Conservation (phyloP, 805 yeast species). For the Komagataella phaffii region DNA sequence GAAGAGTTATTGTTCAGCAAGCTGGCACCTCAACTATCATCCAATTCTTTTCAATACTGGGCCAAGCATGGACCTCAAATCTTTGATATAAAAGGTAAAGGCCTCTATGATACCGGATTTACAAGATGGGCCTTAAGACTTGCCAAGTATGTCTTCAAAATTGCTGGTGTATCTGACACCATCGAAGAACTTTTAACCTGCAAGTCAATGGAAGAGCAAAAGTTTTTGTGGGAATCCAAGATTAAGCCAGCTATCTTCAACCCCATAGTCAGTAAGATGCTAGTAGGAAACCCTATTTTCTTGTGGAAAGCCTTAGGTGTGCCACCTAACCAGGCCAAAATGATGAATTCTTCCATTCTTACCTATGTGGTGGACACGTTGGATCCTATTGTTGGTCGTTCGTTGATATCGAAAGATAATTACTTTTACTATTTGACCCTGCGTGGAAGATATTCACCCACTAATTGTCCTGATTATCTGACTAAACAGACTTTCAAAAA, state of each 20-base stretch:
- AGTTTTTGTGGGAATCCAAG: conserved; percentile 43
- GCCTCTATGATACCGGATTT: conserved; percentile 71
- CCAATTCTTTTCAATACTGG: conserved; percentile 79
- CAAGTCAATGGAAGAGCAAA: conserved; percentile 48
- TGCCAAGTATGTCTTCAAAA: conserved; percentile 43
- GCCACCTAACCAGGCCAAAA: conserved; percentile 69
- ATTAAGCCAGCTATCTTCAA: conserved; percentile 62
- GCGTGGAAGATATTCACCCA: conserved; percentile 41
- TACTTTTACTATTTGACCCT: conserved; percentile 66
- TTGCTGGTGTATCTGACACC: conserved; percentile 36
- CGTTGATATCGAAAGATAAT: conserved; percentile 56
- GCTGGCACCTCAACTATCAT: conserved; percentile 59
- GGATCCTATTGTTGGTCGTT: conserved; percentile 57
- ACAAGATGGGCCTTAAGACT: conserved; percentile 77
- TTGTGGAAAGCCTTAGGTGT: conserved; percentile 88
- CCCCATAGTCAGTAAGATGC: conserved; percentile 49
- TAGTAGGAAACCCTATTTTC: conserved; percentile 75
- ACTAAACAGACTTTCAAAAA: conserved; percentile 34
- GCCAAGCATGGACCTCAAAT: conserved; percentile 44
- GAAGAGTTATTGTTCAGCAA: conserved; percentile 35
- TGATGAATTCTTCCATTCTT: conserved; percentile 64
- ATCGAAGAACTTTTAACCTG: conserved; percentile 45
- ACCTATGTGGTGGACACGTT: conserved; percentile 66
- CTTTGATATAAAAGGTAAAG: conserved; percentile 39
- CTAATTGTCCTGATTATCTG: conserved; percentile 68